Base-by-base conservation (phyloP, 1,284 basidiomycete species). In the Erythrobasidium hasegawianum region DNA sequence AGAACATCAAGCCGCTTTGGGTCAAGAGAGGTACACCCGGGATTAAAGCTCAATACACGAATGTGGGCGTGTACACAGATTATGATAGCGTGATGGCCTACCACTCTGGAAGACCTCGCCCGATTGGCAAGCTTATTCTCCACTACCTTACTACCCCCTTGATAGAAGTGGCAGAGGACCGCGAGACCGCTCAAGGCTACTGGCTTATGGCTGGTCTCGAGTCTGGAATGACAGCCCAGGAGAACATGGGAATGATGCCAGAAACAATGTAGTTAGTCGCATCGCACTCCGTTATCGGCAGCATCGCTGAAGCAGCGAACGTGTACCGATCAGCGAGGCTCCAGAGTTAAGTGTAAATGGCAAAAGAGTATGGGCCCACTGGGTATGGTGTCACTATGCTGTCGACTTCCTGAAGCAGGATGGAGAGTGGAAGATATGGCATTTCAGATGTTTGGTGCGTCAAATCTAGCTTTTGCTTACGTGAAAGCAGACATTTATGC, bases 391-490 rank as follows among this genome's bases (percentile, higher is more conserved):
- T 33, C 24, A 54, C 26, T 54, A 54, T 14, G 24, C 52, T 2
- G 20, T 54, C 20, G 52, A 54, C n/a, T 54, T 54, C 26, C 24
- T 22, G 26, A n/a, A 26, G 16, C 52, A 54, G 24, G 52, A 54
- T 26, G 52, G 52, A 14, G 16, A n/a, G 33, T 54, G 52, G 52
- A 54, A 54, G 26, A 54, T 54, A n/a, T 54, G 52, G 52, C 52
- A 54, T 26, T 54, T 54, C 52, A n/a, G 52, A 18, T 54, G 52
- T 26, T 33, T 54, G 24, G 52, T 49, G 41, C 41, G 41, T 43
- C 13, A 13, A 13, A 43, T 43, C 13, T n/a, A n/a, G n/a, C n/a
- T n/a, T n/a, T n/a, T n/a, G n/a, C n/a, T n/a, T n/a, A n/a, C n/a
- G n/a, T n/a, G n/a, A n/a, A n/a, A n/a, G n/a, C n/a, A n/a, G n/a